A percentile compares a stretch with the other conserved stretches of the same genome.
phyloP scores from a whole-genome alignment of 106 monocot genomes.

The Allium cepa region DNA sequence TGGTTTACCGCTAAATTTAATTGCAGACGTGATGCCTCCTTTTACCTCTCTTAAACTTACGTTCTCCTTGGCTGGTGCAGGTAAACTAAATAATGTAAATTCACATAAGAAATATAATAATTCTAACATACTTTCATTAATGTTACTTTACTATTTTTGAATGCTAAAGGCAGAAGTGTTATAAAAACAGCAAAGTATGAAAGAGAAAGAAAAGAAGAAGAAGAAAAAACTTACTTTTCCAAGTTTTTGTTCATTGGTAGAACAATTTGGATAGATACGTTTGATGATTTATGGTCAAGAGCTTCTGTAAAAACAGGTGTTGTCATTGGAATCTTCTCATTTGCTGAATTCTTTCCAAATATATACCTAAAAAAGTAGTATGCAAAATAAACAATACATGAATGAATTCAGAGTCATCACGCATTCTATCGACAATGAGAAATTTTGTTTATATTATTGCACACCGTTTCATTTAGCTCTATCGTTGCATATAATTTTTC shows the following conservation, averaged over 20 bases:
- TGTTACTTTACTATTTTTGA: background rate
- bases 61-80: slow-evolving; percentile 41
- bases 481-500: too few species aligned
- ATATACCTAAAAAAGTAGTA: slow-evolving; percentile 52
- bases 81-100: slow-evolving; percentile 34
- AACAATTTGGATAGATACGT: slow-evolving; percentile 79
- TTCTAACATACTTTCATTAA: background rate
- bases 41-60: slow-evolving; percentile 54
- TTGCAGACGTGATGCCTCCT: slow-evolving; percentile 50
- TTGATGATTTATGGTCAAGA: slow-evolving; percentile 35
- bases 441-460: too few species aligned
- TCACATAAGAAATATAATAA: background rate
- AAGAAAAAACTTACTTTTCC: slow-evolving; percentile 13
- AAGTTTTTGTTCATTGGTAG: slow-evolving; percentile 59
- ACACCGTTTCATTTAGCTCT: too few species aligned
- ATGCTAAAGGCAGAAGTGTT: background rate
- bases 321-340: slow-evolving; percentile 90
- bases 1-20: slow-evolving; percentile 73
- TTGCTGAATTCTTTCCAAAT: slow-evolving; percentile 88
- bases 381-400: background rate
- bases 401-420: too few species aligned
- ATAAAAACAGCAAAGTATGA: background rate
- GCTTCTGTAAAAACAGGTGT: slow-evolving; percentile 83
- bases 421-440: too few species aligned
- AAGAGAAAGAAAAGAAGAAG: background rate